Evolutionary conservation across 495 filamentous ascomycete species (phyloP).

Genomic region (Xylaria intraflava): DNA sequence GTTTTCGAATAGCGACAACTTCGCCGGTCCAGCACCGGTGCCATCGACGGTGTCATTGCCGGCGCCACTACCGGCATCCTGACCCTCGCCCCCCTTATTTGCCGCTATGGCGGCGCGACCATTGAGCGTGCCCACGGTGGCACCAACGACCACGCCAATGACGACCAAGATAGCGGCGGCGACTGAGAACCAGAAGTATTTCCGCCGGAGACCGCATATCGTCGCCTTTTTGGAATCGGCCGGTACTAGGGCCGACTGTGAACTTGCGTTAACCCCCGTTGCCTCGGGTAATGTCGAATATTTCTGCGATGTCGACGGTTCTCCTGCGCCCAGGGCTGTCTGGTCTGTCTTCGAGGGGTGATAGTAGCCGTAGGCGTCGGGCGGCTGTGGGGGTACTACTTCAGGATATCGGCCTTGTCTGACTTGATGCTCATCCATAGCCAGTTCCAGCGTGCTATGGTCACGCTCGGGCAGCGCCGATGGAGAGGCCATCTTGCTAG

Average conservation of each 20-base stretch:
- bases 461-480: slow-evolving; percentile 17
- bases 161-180: slow-evolving; percentile 14
- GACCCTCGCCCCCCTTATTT: not conserved
- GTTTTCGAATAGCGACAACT: slow-evolving; percentile 7
- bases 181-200: slow-evolving; percentile 17
- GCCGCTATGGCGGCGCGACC: slow-evolving; percentile 1
- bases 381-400: slow-evolving; percentile 1
- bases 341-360: not conserved
- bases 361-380: slow-evolving; percentile 4
- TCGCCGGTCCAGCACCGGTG: not conserved
- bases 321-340: slow-evolving; percentile 3
- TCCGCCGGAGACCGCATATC: slow-evolving; percentile 21
- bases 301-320: not conserved
- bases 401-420: slow-evolving; percentile 7
- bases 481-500: slow-evolving; percentile 18
- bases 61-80: not conserved
- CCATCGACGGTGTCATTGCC: not conserved
- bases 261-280: not conserved
- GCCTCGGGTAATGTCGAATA: slow-evolving; percentile 14
- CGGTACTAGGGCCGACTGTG: not conserved
- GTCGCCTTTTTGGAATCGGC: slow-evolving; percentile 1
- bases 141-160: slow-evolving; percentile 17
- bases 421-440: slow-evolving; percentile 12
- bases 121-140: slow-evolving; percentile 14
- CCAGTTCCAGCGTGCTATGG: slow-evolving; percentile 25